Percentiles rank a stretch among this genome's conserved stretches.
These are phyloP conservation scores for Erythrophleum fordii DNA, from an alignment of 306 rosid genomes.

Conservation along the genomic window DNA sequence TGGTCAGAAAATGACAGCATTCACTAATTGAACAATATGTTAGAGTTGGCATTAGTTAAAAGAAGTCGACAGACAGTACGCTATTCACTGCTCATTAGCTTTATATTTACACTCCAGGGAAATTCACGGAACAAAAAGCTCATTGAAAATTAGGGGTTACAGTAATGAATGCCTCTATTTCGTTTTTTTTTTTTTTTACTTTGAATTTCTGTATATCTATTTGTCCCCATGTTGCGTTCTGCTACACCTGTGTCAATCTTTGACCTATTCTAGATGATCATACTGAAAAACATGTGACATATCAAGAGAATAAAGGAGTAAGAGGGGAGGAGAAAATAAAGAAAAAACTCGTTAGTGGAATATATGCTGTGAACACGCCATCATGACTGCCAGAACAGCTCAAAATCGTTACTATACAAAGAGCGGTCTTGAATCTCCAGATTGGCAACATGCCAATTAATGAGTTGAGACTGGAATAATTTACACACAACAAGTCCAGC, in stretches of 20 bases:
- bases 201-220: constrained; percentile 42
- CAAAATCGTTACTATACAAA: constrained; percentile 91
- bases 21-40: constrained; percentile 33
- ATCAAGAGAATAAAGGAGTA: constrained; percentile 23
- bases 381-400: constrained; percentile 98
- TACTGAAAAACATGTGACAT: constrained; percentile 40
- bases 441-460: constrained; percentile 97
- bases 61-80: neutral
- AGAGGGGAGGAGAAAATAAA: neutral
- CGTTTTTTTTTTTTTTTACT: constrained; percentile 7
- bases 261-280: constrained; percentile 55
- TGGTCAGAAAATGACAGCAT: neutral
- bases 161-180: constrained; percentile 53
- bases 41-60: constrained; percentile 10
- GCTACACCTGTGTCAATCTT: constrained; percentile 65
- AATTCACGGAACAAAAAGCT: constrained; percentile 37
- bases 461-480: constrained; percentile 83
- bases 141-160: constrained; percentile 56
- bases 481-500: constrained; percentile 88
- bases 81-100: constrained; percentile 34
- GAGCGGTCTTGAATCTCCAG: constrained; percentile 99
- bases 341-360: constrained; percentile 47
- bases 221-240: constrained; percentile 48
- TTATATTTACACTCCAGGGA: constrained; percentile 53
- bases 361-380: constrained; percentile 48